Base-by-base conservation (phyloP, 2,329 filamentous ascomycete genomes). In the Beauveria rudraprayagi region DNA sequence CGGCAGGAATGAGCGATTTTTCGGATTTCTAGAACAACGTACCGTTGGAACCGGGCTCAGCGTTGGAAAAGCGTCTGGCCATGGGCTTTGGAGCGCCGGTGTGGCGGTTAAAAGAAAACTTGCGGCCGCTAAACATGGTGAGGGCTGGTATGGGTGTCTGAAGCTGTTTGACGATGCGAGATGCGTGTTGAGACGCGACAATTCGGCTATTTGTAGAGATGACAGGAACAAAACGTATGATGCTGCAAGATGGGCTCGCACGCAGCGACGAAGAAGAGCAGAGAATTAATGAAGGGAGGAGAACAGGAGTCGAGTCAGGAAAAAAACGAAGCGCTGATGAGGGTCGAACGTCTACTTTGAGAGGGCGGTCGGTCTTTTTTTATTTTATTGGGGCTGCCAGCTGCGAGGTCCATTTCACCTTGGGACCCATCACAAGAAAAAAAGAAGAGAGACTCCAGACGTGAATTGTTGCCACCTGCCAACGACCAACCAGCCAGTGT, bases 81-180 rank as follows among this genome's bases (percentile, higher is more conserved):
- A 74, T 70, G 46, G 78, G 75, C 69, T 84, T 80, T 63, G 84
- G 84, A 46, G 81, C 79, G 67, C 84, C 84, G 57, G 84, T 86
- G 70, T 85, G 83, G 69, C 83, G 79, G 74, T 87, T 86, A 75
- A 87, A 86, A 65, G 83, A 86, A 73, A 87, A 87, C 71, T 86
- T 85, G 75, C 84, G 82, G 63, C 78, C 79, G 70, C 76, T 74
- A 67, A 83, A 83, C 76, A 81, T 81, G 60, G 19, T 48, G 37
- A 43, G 10, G 43, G 34, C 8, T 44, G 24, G 28, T 46, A 11
- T 30, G 16, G 10, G 19, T n/a, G 48, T 54, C 4, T 34, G 28
- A 17, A 22, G 56, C 17, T 54, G 47, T 52, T 41, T 51, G 40
- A 19, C 6, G 56, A 59, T 24, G 37, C 37, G 40, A 52, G 9